phyloP scores from a whole-genome alignment of 768 basidiomycete genomes.

The Boletus speciosus region DNA sequence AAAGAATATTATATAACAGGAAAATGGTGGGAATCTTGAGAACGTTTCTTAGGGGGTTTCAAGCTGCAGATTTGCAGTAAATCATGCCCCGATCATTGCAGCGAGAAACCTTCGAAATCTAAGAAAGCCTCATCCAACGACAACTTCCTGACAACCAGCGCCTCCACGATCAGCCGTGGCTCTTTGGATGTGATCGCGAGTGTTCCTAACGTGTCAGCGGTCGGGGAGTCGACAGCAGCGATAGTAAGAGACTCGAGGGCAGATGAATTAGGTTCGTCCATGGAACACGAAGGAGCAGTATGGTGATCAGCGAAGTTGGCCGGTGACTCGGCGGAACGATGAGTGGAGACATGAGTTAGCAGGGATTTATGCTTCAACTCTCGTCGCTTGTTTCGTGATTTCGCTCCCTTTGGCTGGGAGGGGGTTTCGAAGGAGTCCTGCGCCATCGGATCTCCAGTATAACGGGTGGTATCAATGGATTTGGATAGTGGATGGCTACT shows the following conservation, averaged over 20 bases:
- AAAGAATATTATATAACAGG: neutral
- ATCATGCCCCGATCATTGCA: slow-evolving; percentile 10
- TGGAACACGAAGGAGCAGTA: neutral
- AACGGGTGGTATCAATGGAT: neutral
- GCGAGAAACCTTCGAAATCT: slow-evolving; percentile 64
- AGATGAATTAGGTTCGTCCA: slow-evolving; percentile 10
- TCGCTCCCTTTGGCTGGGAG: slow-evolving; percentile 18
- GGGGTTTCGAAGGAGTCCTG: neutral
- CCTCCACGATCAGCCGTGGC: slow-evolving; percentile 75
- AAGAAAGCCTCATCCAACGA: slow-evolving; percentile 72
- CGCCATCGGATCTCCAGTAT: neutral
- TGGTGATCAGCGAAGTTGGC: neutral
- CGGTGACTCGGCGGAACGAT: neutral
- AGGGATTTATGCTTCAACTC: slow-evolving; percentile 40
- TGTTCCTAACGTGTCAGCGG: neutral
- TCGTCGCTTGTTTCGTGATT: slow-evolving; percentile 48
- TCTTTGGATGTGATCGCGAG: slow-evolving; percentile 18
- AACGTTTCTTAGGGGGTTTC: neutral
- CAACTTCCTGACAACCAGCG: slow-evolving; percentile 73
- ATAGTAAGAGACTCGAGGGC: slow-evolving; percentile 36
- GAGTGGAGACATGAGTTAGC: slow-evolving; percentile 16
- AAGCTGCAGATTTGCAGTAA: no score
- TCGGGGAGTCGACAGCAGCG: slow-evolving; percentile 20
- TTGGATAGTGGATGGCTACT: slow-evolving; percentile 19
- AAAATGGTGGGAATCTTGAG: neutral